These are phyloP conservation scores for Cryphonectria nitschkei DNA, from an alignment of 2,329 filamentous ascomycete species.

Conservation along the genomic window DNA sequence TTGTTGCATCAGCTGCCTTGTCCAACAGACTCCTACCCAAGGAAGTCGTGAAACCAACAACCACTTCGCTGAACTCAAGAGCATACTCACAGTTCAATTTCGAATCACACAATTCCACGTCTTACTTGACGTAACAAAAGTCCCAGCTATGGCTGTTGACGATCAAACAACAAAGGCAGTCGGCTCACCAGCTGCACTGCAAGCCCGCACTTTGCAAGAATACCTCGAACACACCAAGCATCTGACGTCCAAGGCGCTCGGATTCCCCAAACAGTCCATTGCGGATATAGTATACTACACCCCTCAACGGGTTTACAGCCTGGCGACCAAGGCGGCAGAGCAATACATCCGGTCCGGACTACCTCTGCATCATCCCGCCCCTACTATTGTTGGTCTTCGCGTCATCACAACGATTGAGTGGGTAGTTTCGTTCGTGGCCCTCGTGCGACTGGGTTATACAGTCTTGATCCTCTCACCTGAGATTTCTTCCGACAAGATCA, in stretches of 20 bases:
- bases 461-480: too few relatives aligned
- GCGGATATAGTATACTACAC: background rate
- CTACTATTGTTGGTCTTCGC: background rate
- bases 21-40: background rate
- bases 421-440: background rate
- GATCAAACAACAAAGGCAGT: background rate
- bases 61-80: background rate
- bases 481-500: too few relatives aligned
- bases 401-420: background rate
- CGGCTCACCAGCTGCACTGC: background rate
- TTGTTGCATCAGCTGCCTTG: background rate
- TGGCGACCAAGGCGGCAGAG: background rate
- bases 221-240: conserved; percentile 1
- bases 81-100: background rate
- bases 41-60: background rate
- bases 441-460: background rate
- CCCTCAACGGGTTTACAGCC: background rate
- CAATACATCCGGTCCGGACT: background rate
- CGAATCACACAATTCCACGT: background rate
- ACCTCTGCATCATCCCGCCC: background rate
- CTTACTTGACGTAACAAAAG: background rate
- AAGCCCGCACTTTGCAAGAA: background rate
- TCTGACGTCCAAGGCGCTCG: background rate
- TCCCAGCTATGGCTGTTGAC: background rate
- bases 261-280: background rate